Conservation (phyloP, 306 rosid genomes). For the cucumber (Cucumis sativus) region DNA sequence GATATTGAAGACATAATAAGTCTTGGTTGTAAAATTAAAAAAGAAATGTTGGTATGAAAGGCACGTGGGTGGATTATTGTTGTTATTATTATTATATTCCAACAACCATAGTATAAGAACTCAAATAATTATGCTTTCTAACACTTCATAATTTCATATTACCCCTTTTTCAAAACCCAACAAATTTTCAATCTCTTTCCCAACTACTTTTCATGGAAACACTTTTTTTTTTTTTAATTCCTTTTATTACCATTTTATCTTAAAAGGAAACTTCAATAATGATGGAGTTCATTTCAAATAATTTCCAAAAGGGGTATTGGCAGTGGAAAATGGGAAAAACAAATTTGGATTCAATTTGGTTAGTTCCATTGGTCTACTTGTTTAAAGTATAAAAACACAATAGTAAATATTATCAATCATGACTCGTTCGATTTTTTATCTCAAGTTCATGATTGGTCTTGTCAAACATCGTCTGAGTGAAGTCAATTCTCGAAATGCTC, state of each 20-base stretch:
- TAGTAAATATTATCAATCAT: too few species aligned
- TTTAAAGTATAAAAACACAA: background rate
- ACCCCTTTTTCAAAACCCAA: background rate
- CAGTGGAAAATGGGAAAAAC: background rate
- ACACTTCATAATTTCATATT: background rate
- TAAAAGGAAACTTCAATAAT: background rate
- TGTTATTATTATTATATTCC: conserved; percentile 1
- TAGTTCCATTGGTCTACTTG: background rate
- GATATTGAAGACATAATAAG: background rate
- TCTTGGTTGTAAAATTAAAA: background rate
- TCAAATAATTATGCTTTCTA: conserved; percentile 3
- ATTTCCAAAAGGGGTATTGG: background rate
- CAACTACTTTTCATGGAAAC: background rate
- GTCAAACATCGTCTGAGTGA: too few species aligned
- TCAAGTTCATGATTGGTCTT: too few species aligned
- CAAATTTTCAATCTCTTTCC: background rate
- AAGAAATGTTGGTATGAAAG: background rate
- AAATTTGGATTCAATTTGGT: background rate
- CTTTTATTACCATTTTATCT: background rate
- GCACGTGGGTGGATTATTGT: conserved; percentile 7
- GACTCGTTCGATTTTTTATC: too few species aligned
- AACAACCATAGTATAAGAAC: background rate
- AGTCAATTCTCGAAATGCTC: too few species aligned
- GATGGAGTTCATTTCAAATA: background rate
- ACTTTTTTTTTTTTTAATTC: background rate